phyloP scores from a whole-genome alignment of 345 rosid species.

The Salix caprea region DNA sequence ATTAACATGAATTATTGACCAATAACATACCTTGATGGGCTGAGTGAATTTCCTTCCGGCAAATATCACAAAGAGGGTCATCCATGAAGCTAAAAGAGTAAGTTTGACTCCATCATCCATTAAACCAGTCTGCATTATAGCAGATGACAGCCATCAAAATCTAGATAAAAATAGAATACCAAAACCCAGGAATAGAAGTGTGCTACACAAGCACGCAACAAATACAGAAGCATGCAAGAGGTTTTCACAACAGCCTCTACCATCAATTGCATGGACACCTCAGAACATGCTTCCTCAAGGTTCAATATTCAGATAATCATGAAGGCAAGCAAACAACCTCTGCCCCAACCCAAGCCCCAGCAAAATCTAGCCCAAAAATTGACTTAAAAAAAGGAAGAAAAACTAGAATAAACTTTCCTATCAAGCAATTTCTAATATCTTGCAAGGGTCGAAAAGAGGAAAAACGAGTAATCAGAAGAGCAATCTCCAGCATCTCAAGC shows the following conservation, averaged over 20 bases:
- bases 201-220: not conserved
- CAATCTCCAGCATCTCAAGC: no score
- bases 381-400: no score
- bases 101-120: constrained; percentile 72
- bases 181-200: no score
- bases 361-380: no score
- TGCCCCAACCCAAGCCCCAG: no score
- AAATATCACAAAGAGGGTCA: constrained; percentile 71
- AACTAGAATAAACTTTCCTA: no score
- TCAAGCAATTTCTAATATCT: no score
- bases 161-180: not conserved
- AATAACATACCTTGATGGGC: constrained; percentile 64
- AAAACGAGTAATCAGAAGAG: not conserved
- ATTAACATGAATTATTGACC: not conserved
- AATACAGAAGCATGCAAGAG: not conserved
- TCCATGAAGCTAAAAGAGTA: constrained; percentile 72
- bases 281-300: no score
- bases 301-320: no score
- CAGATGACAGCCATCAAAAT: constrained; percentile 2
- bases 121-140: constrained; percentile 55
- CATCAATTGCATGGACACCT: no score
- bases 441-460: not conserved
- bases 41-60: constrained; percentile 93
- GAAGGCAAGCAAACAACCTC: no score
- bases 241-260: not conserved